phyloP scores from a whole-genome alignment of 2,329 filamentous ascomycete species.

The Coniochaeta hoffmannii region DNA sequence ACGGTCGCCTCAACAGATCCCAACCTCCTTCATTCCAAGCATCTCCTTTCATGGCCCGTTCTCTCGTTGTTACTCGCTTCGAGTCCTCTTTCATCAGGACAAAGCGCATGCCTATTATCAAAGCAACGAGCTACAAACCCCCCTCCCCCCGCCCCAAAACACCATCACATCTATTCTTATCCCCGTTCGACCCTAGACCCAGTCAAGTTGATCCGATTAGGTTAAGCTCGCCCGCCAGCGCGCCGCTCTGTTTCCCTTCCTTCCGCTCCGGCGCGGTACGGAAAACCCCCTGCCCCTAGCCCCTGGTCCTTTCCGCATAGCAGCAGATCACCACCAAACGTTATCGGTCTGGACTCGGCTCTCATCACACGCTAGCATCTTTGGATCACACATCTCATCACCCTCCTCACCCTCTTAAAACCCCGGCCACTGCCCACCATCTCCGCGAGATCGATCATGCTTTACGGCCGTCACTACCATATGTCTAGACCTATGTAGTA shows the following conservation, averaged over 20 bases:
- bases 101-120: no score
- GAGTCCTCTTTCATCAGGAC: no score
- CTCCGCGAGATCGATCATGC: not conserved
- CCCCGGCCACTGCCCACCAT: not conserved
- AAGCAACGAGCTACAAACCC: no score
- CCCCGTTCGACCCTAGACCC: not conserved
- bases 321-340: not conserved
- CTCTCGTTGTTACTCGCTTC: no score
- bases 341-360: not conserved
- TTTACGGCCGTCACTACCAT: not conserved
- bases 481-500: no score
- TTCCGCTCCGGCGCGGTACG: not conserved
- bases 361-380: slow-evolving; percentile 4
- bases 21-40: not conserved
- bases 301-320: not conserved
- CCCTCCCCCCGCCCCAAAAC: no score
- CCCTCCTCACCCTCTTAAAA: not conserved
- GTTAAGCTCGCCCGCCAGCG: not conserved
- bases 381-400: slow-evolving; percentile 2
- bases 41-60: no score
- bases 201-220: not conserved
- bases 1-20: not conserved
- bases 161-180: not conserved
- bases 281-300: not conserved
- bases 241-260: not conserved